These are phyloP conservation scores for Cephaloascus albidus DNA, from an alignment of 805 yeast genomes.

Conservation along the genomic window DNA sequence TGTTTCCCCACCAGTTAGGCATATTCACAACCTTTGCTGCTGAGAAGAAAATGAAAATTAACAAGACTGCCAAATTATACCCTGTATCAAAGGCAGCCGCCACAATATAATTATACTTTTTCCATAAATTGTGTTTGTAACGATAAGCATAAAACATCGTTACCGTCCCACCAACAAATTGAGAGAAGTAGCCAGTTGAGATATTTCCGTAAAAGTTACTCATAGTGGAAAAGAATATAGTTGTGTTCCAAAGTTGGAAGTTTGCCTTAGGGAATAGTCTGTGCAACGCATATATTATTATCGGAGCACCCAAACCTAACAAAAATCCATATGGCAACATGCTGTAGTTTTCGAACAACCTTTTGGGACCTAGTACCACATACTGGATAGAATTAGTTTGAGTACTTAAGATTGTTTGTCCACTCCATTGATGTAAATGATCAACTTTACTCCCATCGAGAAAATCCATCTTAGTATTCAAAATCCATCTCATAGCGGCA, in stretches of 20 bases:
- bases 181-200: slow-evolving; percentile 38
- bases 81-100: slow-evolving; percentile 48
- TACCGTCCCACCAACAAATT: slow-evolving; percentile 36
- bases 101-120: slow-evolving; percentile 33
- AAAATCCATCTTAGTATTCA: slow-evolving; percentile 17
- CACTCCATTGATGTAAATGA: slow-evolving; percentile 45
- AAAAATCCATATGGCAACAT: slow-evolving; percentile 34
- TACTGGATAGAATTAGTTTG: slow-evolving; percentile 43
- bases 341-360: slow-evolving; percentile 31
- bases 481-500: slow-evolving; percentile 25
- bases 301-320: slow-evolving; percentile 28
- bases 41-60: slow-evolving; percentile 22
- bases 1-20: slow-evolving; percentile 45
- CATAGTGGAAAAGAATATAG: slow-evolving; percentile 39
- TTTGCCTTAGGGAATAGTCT: slow-evolving; percentile 1
- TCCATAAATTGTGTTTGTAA: slow-evolving; percentile 28
- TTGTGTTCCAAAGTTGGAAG: slow-evolving; percentile 32
- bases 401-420: slow-evolving; percentile 26
- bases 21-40: slow-evolving; percentile 7
- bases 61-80: slow-evolving; percentile 29
- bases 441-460: slow-evolving; percentile 24
- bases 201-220: slow-evolving; percentile 39
- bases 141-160: slow-evolving; percentile 35
- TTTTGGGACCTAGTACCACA: slow-evolving; percentile 39
- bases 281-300: slow-evolving; percentile 13